phyloP scores from a whole-genome alignment of 2,329 filamentous ascomycete genomes.

The Claviceps maximensis region DNA sequence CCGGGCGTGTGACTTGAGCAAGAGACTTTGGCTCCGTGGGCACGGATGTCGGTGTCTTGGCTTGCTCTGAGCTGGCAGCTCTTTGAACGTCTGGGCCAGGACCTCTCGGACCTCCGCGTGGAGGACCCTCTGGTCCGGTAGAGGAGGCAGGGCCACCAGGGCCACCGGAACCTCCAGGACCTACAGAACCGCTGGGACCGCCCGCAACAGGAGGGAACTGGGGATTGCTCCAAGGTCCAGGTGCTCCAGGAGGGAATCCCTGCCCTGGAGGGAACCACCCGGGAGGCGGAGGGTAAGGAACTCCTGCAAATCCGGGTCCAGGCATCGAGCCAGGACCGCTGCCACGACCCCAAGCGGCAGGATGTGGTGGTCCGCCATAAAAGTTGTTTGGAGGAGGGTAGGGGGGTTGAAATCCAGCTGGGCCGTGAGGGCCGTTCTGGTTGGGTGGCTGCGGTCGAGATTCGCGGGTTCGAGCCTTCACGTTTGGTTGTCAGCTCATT shows the following conservation, averaged over 20 bases:
- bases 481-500: conserved; percentile 11
- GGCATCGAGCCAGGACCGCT: conserved; percentile 42
- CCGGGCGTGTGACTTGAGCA: conserved; percentile 31
- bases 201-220: conserved; percentile 45
- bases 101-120: conserved; percentile 34
- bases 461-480: conserved; percentile 28
- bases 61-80: conserved; percentile 33
- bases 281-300: conserved; percentile 65
- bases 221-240: conserved; percentile 43
- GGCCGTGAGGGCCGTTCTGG: conserved; percentile 18
- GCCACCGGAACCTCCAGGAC: neutral
- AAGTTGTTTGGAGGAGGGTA: conserved; percentile 31
- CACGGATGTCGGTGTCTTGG: conserved; percentile 32
- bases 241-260: conserved; percentile 46
- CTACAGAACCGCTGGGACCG: neutral
- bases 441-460: conserved; percentile 17
- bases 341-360: conserved; percentile 42
- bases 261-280: conserved; percentile 72
- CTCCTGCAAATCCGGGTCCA: conserved; percentile 48
- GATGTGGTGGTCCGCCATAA: conserved; percentile 37
- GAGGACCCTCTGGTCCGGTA: conserved; percentile 48
- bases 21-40: conserved; percentile 40
- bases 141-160: conserved; percentile 42
- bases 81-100: conserved; percentile 29
- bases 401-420: conserved; percentile 28